A percentile compares a stretch with the other conserved stretches of the same genome.
These are phyloP conservation scores for Corymbia citriodora DNA, from an alignment of 441 rosid species.

Conservation along the genomic window DNA sequence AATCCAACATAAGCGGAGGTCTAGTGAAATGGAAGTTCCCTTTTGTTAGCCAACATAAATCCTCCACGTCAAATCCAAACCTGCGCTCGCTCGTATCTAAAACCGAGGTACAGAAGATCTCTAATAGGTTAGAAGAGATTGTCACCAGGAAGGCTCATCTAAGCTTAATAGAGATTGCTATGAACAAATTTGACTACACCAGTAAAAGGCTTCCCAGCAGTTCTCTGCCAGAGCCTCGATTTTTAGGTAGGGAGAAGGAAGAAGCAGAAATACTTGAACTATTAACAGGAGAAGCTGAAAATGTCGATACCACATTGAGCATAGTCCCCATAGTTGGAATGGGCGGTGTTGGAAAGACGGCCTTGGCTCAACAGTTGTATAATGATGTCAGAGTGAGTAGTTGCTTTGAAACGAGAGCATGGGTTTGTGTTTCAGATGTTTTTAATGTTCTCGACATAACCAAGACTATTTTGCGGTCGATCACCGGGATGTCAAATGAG, in stretches of 20 bases:
- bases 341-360: not conserved
- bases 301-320: fast-evolving
- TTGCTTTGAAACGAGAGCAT: not conserved
- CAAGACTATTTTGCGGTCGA: fast-evolving
- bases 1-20: not conserved
- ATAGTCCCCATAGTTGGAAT: not conserved
- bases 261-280: not conserved
- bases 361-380: fast-evolving
- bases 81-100: fast-evolving
- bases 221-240: fast-evolving
- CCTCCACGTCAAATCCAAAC: too few relatives aligned
- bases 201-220: fast-evolving
- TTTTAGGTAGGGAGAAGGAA: not conserved
- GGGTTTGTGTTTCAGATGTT: not conserved
- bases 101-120: not conserved
- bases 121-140: not conserved
- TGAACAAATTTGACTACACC: fast-evolving
- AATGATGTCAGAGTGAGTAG: not conserved
- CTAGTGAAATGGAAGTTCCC: fast-evolving
- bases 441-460: not conserved
- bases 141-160: fast-evolving
- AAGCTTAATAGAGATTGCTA: not conserved
- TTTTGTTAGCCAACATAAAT: not conserved
- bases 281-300: fast-evolving
- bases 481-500: fast-evolving